phyloP scores from a whole-genome alignment of 2,329 filamentous ascomycete genomes.

The Capronia epimyces region DNA sequence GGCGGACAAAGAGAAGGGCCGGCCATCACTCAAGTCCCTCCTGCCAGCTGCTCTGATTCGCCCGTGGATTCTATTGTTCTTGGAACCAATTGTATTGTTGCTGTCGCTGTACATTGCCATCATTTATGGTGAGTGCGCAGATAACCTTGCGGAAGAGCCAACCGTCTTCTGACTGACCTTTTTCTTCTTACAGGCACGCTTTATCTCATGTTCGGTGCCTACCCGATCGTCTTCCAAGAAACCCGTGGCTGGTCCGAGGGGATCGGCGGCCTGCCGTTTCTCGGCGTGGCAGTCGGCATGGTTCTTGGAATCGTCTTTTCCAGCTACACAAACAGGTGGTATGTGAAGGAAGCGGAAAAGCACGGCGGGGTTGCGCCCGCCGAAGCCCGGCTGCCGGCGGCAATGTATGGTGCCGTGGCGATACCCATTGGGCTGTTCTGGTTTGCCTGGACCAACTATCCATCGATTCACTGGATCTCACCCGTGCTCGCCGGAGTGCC shows the following conservation, averaged over 20 bases:
- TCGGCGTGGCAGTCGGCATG: slow-evolving; percentile 66
- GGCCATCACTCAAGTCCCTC: slow-evolving; percentile 43
- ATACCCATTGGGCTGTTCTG: slow-evolving; percentile 62
- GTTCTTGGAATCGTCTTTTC: slow-evolving; percentile 53
- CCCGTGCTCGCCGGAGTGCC: slow-evolving; percentile 47
- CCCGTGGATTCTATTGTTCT: slow-evolving; percentile 64
- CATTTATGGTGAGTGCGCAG: slow-evolving; percentile 41
- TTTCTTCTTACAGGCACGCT: slow-evolving; percentile 51
- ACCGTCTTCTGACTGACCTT: slow-evolving; percentile 62
- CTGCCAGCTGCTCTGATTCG: slow-evolving; percentile 56
- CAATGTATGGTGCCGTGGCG: slow-evolving; percentile 57
- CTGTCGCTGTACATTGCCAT: slow-evolving; percentile 54
- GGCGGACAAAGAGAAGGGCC: slow-evolving; percentile 43
- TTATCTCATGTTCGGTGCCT: slow-evolving; percentile 56
- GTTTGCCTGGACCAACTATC: slow-evolving; percentile 62
- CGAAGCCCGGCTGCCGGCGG: slow-evolving; percentile 59
- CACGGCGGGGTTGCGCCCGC: slow-evolving; percentile 56
- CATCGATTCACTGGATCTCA: slow-evolving; percentile 53
- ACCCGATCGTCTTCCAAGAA: slow-evolving; percentile 62
- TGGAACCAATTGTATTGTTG: slow-evolving; percentile 63
- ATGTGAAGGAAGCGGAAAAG: slow-evolving; percentile 42
- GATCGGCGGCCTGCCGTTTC: slow-evolving; percentile 59
- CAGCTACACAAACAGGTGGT: slow-evolving; percentile 53
- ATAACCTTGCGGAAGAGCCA: slow-evolving; percentile 35
- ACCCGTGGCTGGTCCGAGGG: slow-evolving; percentile 55